A percentile compares a stretch with the other conserved stretches of the same genome.
Conservation (phyloP, 139 green algal species). For the Trebouxia sp. region DNA sequence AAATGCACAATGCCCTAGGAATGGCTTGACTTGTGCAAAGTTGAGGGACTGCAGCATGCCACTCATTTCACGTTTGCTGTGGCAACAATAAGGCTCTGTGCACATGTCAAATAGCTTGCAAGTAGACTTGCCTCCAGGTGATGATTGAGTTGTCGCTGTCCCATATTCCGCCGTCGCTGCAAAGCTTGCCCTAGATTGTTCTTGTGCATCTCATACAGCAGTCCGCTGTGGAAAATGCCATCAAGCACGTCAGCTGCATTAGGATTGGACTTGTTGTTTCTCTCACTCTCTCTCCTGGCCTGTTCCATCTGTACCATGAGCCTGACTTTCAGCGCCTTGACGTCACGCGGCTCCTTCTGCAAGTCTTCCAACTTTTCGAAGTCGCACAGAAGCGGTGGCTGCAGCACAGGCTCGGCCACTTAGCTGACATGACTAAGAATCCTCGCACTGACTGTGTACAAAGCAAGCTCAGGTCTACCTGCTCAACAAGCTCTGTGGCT, state of each 20-base stretch:
- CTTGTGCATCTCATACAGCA: not conserved
- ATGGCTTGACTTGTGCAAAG: too few species aligned
- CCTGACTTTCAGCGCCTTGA: not conserved
- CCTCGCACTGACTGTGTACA: too few species aligned
- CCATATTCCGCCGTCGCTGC: not conserved
- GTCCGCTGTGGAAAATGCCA: not conserved
- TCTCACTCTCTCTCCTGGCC: not conserved
- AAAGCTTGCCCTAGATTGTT: not conserved
- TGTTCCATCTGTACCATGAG: slow-evolving; percentile 4
- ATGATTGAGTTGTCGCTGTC: not conserved
- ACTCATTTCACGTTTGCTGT: too few species aligned
- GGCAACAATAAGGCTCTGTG: too few species aligned
- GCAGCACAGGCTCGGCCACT: not conserved
- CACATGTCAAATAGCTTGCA: not conserved
- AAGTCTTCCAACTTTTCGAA: not conserved
- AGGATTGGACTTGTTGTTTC: not conserved
- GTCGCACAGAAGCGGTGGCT: not conserved
- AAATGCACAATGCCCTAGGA: too few species aligned
- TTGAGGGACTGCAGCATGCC: too few species aligned
- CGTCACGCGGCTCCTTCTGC: not conserved
- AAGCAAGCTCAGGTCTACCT: not conserved
- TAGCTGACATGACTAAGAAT: too few species aligned
- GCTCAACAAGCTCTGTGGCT: slow-evolving; percentile 5
- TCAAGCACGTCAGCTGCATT: not conserved
- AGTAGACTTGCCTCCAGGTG: not conserved